These are phyloP conservation scores for Inonotus obliquus DNA, from an alignment of 1,284 basidiomycete species.

Conservation along the genomic window DNA sequence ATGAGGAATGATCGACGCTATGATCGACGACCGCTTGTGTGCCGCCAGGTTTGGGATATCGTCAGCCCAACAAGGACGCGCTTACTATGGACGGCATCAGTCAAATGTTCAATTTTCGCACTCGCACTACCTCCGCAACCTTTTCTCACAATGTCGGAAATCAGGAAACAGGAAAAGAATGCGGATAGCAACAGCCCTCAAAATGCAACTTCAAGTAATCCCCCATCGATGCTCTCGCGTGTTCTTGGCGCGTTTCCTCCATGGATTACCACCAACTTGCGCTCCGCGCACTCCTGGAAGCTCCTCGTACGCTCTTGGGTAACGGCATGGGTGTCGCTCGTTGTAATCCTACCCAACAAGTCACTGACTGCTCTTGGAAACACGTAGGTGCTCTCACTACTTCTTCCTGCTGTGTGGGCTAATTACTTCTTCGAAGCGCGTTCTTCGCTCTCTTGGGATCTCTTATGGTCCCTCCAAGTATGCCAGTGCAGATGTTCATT, in stretches of 20 bases:
- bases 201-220: background rate
- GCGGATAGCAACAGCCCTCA: background rate
- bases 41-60: no score
- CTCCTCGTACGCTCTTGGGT: constrained; percentile 27
- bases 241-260: constrained; percentile 22
- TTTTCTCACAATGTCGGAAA: background rate
- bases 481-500: constrained; percentile 35
- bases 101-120: background rate
- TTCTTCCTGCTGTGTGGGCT: background rate
- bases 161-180: background rate
- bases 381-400: constrained; percentile 23
- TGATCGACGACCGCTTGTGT: no score
- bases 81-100: background rate
- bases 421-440: constrained; percentile 21
- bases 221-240: background rate
- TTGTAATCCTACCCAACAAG: constrained; percentile 25
- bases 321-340: constrained; percentile 26
- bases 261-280: constrained; percentile 25
- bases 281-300: constrained; percentile 22
- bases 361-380: constrained; percentile 27
- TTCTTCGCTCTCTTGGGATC: constrained; percentile 34
- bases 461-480: constrained; percentile 32
- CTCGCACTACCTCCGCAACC: background rate
- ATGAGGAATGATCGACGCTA: no score
- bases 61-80: no score